A percentile compares a stretch with the other conserved stretches of the same genome.
Conservation (phyloP, 176 grass and related monocot species). For the Themeda triandra region DNA sequence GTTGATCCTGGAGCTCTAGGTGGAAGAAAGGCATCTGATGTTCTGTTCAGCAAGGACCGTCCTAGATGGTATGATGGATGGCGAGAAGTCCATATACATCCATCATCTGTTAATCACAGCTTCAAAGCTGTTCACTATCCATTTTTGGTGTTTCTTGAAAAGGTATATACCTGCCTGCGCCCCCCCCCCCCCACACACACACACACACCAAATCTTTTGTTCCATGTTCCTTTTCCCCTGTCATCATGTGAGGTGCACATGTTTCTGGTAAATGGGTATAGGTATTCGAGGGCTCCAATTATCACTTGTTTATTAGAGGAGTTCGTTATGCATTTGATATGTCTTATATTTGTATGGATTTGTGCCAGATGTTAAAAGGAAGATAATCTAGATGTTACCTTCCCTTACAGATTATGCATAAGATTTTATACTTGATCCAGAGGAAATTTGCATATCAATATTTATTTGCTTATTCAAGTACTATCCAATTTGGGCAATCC, state of each 20-base stretch:
- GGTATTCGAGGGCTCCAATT: background rate
- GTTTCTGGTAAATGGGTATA: too few relatives aligned
- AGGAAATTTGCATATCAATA: background rate
- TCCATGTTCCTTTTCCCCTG: too few relatives aligned
- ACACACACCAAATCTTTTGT: too few relatives aligned
- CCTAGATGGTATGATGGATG: constrained; percentile 83
- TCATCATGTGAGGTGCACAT: too few relatives aligned
- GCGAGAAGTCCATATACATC: constrained; percentile 94
- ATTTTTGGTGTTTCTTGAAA: constrained; percentile 94
- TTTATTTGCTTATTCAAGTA: constrained; percentile 10
- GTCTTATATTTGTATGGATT: constrained; percentile 12
- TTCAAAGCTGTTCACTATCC: constrained; percentile 74
- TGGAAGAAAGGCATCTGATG: constrained; percentile 52
- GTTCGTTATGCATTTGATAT: background rate
- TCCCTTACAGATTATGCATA: constrained; percentile 6
- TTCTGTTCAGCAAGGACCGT: constrained; percentile 54
- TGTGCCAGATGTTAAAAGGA: background rate
- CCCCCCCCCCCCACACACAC: too few relatives aligned
- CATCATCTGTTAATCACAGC: constrained; percentile 82
- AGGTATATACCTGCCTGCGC: constrained; percentile 53
- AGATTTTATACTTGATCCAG: background rate
- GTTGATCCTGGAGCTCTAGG: constrained; percentile 62
- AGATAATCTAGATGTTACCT: constrained; percentile 4
- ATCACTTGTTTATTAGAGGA: background rate
- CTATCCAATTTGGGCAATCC: background rate